Evolutionary conservation across 345 rosid genomes (phyloP).

Genomic region (Laguncularia racemosa): DNA sequence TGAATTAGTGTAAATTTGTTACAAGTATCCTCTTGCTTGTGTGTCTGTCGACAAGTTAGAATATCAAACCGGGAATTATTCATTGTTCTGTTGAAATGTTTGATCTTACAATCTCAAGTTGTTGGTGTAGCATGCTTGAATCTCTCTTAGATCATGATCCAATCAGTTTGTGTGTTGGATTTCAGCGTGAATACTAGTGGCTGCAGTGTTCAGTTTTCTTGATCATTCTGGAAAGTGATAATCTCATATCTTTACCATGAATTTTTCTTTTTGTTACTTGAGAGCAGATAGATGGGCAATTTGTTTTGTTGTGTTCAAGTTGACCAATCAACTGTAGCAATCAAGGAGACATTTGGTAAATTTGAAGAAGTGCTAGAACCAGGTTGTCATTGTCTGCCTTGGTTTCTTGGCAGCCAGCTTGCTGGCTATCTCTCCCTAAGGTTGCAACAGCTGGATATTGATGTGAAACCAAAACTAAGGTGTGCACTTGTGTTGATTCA

Average conservation of each 20-base stretch:
- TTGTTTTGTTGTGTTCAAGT: slow-evolving; percentile 43
- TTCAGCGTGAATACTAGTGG: too few relatives aligned
- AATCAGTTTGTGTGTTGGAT: too few relatives aligned
- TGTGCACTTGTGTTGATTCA: slow-evolving; percentile 3
- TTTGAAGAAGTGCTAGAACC: slow-evolving; percentile 56
- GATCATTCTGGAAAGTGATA: too few relatives aligned
- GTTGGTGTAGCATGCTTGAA: too few relatives aligned
- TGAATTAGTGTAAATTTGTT: too few relatives aligned
- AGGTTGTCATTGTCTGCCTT: slow-evolving; percentile 60
- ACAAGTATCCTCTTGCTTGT: too few relatives aligned
- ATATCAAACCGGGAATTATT: too few relatives aligned
- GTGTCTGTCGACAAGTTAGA: too few relatives aligned
- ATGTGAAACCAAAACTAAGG: slow-evolving; percentile 73
- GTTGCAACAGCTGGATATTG: slow-evolving; percentile 54
- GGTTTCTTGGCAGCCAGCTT: slow-evolving; percentile 46
- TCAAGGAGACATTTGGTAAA: slow-evolving; percentile 51
- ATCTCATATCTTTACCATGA: neutral
- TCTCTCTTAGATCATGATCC: too few relatives aligned
- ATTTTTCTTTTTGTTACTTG: neutral
- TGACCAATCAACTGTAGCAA: slow-evolving; percentile 50
- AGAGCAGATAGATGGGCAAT: slow-evolving; percentile 42
- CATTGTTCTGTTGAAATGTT: too few relatives aligned
- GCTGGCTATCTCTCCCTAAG: slow-evolving; percentile 51
- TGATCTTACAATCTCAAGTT: too few relatives aligned
- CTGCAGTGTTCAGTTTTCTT: too few relatives aligned